A percentile compares a stretch with the other conserved stretches of the same genome.
Conservation (phyloP, 371 early-diverging fungal genomes). For the Saksenaea oblongispora region DNA sequence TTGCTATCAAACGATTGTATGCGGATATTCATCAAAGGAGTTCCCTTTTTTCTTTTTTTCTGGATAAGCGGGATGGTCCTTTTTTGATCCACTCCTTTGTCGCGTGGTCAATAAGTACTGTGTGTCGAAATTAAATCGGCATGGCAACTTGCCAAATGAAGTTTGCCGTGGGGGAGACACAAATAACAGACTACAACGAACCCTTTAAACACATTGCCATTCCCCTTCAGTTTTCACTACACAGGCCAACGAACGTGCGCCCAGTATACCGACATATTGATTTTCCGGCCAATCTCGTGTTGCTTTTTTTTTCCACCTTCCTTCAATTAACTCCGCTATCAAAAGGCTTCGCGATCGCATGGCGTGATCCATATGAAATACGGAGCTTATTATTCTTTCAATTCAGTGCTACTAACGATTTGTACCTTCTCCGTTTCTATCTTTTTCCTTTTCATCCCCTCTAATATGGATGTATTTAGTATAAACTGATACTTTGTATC, state of each 20-base stretch:
- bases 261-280: background rate
- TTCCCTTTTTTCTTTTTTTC: background rate
- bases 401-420: background rate
- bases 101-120: background rate
- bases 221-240: too few species aligned
- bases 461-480: too few species aligned
- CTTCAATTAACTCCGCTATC: background rate
- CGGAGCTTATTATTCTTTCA: background rate
- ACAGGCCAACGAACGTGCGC: too few species aligned
- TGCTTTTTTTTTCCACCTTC: background rate
- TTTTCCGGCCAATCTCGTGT: background rate
- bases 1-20: too few species aligned
- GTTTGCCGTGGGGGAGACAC: background rate
- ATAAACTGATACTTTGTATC: too few species aligned
- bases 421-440: too few species aligned
- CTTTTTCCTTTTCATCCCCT: too few species aligned
- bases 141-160: constrained; percentile 6
- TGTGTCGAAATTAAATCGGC: background rate
- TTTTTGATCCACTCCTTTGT: background rate
- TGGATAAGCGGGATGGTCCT: background rate
- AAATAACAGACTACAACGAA: too few species aligned
- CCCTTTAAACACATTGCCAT: too few species aligned
- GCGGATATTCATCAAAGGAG: too few species aligned
- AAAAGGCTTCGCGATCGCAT: background rate
- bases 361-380: background rate